Evolutionary conservation across 371 early-diverging fungal genomes (phyloP).

Genomic region (Mortierella sp.): DNA sequence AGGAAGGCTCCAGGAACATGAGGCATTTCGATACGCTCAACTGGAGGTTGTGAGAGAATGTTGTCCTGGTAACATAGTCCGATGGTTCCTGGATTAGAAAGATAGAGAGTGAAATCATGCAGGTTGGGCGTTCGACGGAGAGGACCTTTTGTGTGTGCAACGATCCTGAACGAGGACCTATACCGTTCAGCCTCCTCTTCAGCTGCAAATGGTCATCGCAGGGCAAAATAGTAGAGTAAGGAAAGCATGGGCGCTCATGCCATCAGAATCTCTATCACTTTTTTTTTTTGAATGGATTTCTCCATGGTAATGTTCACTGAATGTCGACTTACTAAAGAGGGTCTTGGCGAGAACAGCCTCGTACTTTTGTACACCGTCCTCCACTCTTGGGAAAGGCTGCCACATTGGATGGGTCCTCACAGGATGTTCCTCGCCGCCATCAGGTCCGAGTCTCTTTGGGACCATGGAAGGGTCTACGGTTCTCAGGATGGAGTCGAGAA

Average conservation of each 20-base stretch:
- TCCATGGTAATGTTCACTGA: too few species aligned
- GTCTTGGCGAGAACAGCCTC: constrained; percentile 37
- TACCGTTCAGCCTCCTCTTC: constrained; percentile 48
- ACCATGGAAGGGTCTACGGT: constrained; percentile 61
- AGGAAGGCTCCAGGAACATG: constrained; percentile 61
- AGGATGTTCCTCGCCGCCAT: constrained; percentile 30
- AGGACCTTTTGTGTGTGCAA: constrained; percentile 57
- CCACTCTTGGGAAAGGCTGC: constrained; percentile 40
- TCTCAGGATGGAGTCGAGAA: constrained; percentile 63
- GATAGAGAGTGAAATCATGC: constrained; percentile 61
- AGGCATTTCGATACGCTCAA: constrained; percentile 56
- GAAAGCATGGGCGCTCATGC: too few species aligned
- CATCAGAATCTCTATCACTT: too few species aligned
- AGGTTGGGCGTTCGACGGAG: constrained; percentile 63
- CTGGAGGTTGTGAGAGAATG: constrained; percentile 32
- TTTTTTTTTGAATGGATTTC: too few species aligned
- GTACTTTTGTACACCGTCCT: constrained; percentile 40
- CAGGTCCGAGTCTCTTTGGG: constrained; percentile 26
- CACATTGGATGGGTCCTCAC: constrained; percentile 53
- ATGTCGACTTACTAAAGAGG: constrained; percentile 34
- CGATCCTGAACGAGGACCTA: constrained; percentile 55
- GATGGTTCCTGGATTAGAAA: constrained; percentile 60
- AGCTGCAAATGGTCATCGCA: constrained; percentile 10
- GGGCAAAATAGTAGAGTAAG: too few species aligned
- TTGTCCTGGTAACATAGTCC: constrained; percentile 34